A percentile compares a stretch with the other conserved stretches of the same genome.
These are phyloP conservation scores for Salix dunnii DNA, from an alignment of 345 rosid genomes.

Conservation along the genomic window DNA sequence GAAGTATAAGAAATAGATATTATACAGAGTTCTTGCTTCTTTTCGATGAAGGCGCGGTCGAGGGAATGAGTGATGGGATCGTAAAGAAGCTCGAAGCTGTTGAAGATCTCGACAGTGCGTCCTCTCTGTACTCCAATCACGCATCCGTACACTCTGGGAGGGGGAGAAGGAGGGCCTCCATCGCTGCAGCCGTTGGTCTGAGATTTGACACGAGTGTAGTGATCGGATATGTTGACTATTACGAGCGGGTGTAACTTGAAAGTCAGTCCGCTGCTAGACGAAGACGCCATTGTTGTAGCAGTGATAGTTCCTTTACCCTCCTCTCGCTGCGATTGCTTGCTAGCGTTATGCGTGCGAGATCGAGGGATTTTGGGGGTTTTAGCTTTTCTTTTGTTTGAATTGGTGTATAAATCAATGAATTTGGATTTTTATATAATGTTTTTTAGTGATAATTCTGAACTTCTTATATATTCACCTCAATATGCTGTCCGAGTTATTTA, in stretches of 20 bases:
- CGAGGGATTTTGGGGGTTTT: no score
- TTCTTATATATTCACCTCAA: no score
- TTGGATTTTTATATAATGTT: no score
- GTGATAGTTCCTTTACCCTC: no score
- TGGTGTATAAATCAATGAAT: no score
- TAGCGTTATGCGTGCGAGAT: no score
- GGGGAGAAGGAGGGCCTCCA: slow-evolving; percentile 4
- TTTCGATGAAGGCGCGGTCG: slow-evolving; percentile 83
- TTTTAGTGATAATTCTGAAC: no score
- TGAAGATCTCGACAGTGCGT: slow-evolving; percentile 93
- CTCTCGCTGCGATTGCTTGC: no score
- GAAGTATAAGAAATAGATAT: neutral
- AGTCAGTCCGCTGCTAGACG: slow-evolving; percentile 93
- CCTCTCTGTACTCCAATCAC: slow-evolving; percentile 92
- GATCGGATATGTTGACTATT: slow-evolving; percentile 89
- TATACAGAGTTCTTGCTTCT: slow-evolving; percentile 96
- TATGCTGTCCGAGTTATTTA: no score
- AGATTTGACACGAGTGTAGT: slow-evolving; percentile 82
- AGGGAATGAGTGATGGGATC: slow-evolving; percentile 64
- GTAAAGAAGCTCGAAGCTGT: slow-evolving; percentile 88
- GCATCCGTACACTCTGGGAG: slow-evolving; percentile 84
- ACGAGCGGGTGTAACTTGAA: slow-evolving; percentile 96
- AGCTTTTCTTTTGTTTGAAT: no score
- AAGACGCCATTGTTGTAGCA: slow-evolving; percentile 60
- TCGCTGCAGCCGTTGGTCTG: slow-evolving; percentile 51